Evolutionary conservation across 768 basidiomycete species (phyloP), one percentile per base, ranked within the genome.

Genomic region (Gautieria morchelliformis): DNA sequence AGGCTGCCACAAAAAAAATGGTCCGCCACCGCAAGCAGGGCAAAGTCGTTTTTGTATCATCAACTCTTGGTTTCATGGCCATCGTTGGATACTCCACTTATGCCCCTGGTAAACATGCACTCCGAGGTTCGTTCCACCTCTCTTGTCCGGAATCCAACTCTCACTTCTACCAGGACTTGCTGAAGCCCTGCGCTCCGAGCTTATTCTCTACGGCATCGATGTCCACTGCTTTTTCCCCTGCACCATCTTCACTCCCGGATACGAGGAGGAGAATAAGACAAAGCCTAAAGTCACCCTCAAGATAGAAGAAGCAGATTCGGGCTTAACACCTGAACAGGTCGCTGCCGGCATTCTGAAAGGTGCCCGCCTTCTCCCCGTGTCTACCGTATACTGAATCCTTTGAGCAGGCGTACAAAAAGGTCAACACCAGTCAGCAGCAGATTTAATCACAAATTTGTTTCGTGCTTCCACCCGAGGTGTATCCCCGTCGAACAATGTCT

Each of bases 151-250:
- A 4, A 22, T 15, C 10, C 1, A n/a, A 20, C 14, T 32, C 53
- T 33, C 37, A 40, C 11, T 53, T 35, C 12, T 39, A 22, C 8
- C 64, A 93, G 91, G 87, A 14, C 80, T 96, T 0, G 89, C 89
- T 14, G 93, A 96, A 58, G 78, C 85, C 0, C 75, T 96, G 14
- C 84, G 86, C 8, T 85, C 82, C 24, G 93, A 95, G 65, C 72
- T 91, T 50, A 71, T 83, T 60, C 73, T 93, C 7, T 92, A 94
- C 66, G 79, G 77, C 51, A 87, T 91, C 65, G 74, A 76, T 52
- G 79, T 91, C 6, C 90, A 93, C 61, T 80, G 89, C 45, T 91
- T 83, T 71, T 85, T 90, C 71, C 91, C 93, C 0, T 78, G 78
- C 1, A 89, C 89, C 1, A 94, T 96, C 74, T 79, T 74, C 61